Percentiles rank a stretch among this genome's conserved stretches.
Conservation (phyloP, 352 stramenopile species). For the Phytopythium sindhum region DNA sequence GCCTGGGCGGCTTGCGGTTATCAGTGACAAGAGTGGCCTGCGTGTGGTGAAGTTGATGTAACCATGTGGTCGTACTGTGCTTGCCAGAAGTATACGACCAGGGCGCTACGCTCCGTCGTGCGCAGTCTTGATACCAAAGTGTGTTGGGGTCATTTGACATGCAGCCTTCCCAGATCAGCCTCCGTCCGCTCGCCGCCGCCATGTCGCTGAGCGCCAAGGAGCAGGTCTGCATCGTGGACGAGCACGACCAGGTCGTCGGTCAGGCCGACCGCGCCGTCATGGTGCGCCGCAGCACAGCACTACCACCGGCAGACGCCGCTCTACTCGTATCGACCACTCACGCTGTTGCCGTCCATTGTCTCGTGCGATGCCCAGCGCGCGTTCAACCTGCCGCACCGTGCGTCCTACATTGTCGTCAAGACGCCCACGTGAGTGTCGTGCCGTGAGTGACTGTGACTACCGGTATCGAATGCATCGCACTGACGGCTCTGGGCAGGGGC, state of each 20-base stretch:
- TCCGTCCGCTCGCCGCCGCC: not conserved
- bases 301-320: too few species aligned
- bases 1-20: not conserved
- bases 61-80: not conserved
- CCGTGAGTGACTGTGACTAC: not conserved
- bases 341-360: not conserved
- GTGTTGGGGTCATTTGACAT: too few species aligned
- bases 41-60: not conserved
- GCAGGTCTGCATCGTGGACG: constrained; percentile 84
- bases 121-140: too few species aligned
- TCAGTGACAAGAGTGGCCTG: too few species aligned
- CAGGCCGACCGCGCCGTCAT: constrained; percentile 81
- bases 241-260: constrained; percentile 77
- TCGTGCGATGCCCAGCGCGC: constrained; percentile 32
- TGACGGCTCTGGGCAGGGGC: constrained; percentile 31
- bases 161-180: too few species aligned
- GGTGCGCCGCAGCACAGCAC: constrained; percentile 34
- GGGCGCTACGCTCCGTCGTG: not conserved
- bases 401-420: constrained; percentile 86
- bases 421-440: constrained; percentile 43
- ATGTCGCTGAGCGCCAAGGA: constrained; percentile 58
- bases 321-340: too few species aligned
- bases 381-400: constrained; percentile 79
- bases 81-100: not conserved
- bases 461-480: not conserved